phyloP scores from a whole-genome alignment of 148 eudicot genomes.

The Pouteria glomerata region DNA sequence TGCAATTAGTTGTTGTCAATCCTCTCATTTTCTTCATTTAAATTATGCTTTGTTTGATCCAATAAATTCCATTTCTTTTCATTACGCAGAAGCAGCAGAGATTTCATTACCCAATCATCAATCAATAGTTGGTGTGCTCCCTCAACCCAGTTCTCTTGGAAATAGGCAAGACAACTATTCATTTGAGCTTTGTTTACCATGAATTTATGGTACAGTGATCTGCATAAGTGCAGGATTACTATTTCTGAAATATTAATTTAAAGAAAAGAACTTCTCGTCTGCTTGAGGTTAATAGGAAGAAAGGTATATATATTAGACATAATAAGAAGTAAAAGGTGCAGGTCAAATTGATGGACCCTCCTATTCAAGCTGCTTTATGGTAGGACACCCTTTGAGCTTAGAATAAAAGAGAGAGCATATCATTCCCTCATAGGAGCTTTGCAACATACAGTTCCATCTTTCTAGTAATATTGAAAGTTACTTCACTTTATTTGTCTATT shows the following conservation, averaged over 20 bases:
- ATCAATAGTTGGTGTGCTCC: slow-evolving; percentile 77
- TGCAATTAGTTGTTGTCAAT: neutral
- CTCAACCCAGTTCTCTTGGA: slow-evolving; percentile 79
- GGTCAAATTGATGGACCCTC: neutral
- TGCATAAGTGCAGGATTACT: neutral
- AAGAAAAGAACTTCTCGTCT: neutral
- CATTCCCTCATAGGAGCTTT: neutral
- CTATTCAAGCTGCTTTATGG: too few species aligned
- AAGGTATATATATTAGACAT: neutral
- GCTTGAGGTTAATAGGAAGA: neutral
- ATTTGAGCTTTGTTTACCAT: slow-evolving; percentile 8
- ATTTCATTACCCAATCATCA: slow-evolving; percentile 46
- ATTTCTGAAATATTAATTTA: neutral
- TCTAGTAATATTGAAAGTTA: too few species aligned
- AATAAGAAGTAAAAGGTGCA: neutral
- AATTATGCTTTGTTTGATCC: neutral
- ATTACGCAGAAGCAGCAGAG: slow-evolving; percentile 69
- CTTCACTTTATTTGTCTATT: neutral
- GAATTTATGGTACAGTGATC: neutral
- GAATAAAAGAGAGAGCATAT: too few species aligned
- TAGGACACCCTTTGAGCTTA: too few species aligned
- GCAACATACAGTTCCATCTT: neutral
- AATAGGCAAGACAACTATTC: slow-evolving; percentile 50
- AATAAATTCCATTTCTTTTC: slow-evolving; percentile 8
- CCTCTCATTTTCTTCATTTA: neutral